Evolutionary conservation across 1,139 yeast species (phyloP).

Genomic region (Suhomyces anneliseae): DNA sequence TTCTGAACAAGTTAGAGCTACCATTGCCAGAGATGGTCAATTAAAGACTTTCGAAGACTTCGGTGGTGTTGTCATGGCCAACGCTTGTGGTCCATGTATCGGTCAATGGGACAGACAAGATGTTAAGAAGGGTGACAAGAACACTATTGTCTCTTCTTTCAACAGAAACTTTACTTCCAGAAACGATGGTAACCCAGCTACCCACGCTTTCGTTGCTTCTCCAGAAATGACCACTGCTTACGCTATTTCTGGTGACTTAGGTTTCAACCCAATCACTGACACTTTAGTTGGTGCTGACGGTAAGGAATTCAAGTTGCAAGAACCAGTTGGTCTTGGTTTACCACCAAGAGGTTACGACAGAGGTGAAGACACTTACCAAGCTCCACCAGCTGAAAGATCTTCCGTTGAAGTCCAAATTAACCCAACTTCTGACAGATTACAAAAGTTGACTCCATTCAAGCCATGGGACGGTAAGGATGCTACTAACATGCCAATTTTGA

Average conservation of each 20-base stretch:
- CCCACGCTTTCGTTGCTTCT: constrained; percentile 97
- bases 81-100: constrained; percentile 99
- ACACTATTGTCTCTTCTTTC: constrained; percentile 97
- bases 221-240: constrained; percentile 97
- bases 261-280: constrained; percentile 98
- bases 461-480: constrained; percentile 97
- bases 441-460: constrained; percentile 50
- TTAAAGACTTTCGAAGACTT: constrained; percentile 84
- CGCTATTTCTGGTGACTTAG: constrained; percentile 95
- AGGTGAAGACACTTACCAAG: constrained; percentile 96
- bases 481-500: constrained; percentile 82
- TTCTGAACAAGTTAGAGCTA: constrained; percentile 98
- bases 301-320: constrained; percentile 88
- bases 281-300: constrained; percentile 92
- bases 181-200: constrained; percentile 98
- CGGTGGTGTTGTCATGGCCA: constrained; percentile 95
- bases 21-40: constrained; percentile 97
- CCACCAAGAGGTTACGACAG: constrained; percentile 91
- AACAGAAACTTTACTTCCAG: constrained; percentile 99
- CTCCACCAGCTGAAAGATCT: constrained; percentile 90
- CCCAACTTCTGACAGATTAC: constrained; percentile 73
- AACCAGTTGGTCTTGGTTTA: constrained; percentile 91
- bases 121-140: constrained; percentile 95
- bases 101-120: constrained; percentile 99
- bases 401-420: constrained; percentile 71